Evolutionary conservation across 805 yeast species (phyloP).

Genomic region (Candida sphagnicola): DNA sequence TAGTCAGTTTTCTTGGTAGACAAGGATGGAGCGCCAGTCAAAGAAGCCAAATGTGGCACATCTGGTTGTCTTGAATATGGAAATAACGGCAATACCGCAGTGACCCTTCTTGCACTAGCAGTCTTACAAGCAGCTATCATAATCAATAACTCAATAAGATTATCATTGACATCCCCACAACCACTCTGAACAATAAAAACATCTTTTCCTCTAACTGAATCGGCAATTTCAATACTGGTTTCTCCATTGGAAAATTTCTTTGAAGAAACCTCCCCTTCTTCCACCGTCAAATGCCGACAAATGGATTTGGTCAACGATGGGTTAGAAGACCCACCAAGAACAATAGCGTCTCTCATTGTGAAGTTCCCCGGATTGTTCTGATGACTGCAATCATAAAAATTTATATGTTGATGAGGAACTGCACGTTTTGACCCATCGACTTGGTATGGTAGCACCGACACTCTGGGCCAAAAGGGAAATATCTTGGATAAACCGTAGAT

Average conservation of each 20-base stretch:
- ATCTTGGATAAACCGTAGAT: too few relatives aligned
- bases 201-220: slow-evolving; percentile 93
- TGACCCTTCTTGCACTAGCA: slow-evolving; percentile 83
- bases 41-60: slow-evolving; percentile 64
- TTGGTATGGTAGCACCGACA: not conserved
- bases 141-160: slow-evolving; percentile 75
- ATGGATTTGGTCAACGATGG: slow-evolving; percentile 72
- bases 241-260: slow-evolving; percentile 85
- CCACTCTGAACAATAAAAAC: slow-evolving; percentile 88
- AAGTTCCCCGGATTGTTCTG: not conserved
- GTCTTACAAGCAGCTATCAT: slow-evolving; percentile 90
- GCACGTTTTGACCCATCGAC: not conserved
- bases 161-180: slow-evolving; percentile 85
- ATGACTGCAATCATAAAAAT: not conserved
- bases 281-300: slow-evolving; percentile 72
- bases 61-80: slow-evolving; percentile 97
- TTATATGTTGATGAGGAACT: not conserved
- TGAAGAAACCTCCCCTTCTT: slow-evolving; percentile 61
- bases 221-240: slow-evolving; percentile 78
- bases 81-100: slow-evolving; percentile 89
- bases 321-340: slow-evolving; percentile 89
- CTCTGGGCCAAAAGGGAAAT: too few relatives aligned
- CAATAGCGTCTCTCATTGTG: slow-evolving; percentile 77
- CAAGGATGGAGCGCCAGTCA: slow-evolving; percentile 65
- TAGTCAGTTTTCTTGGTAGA: slow-evolving; percentile 32